Evolutionary conservation across 495 filamentous ascomycete genomes (phyloP), one percentile per base, ranked within the genome.

Genomic region (Hypomontagnella monticulosa): DNA sequence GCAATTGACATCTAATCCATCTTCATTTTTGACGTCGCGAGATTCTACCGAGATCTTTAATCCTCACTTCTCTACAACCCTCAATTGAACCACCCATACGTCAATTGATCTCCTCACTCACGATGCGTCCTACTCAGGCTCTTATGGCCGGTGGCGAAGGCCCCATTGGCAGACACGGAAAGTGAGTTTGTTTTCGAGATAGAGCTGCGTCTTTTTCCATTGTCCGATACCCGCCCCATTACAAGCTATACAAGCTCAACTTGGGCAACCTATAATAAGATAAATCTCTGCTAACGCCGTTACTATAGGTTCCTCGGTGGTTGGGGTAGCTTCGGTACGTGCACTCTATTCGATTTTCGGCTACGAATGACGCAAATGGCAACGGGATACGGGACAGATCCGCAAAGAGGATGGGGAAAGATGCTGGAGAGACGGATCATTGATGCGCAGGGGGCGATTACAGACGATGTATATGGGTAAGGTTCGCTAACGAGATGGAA

Each of bases 321-420:
- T 74, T 98, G 93, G 94, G 94, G 94, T 70, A 81, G 81, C 72
- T 78, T 97, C 59, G 94, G 92, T 95, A 87, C 80, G 87, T 87
- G 61, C 54, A 61, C 34, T n/a, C 32, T 44, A 49, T 46, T 58
- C 48, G 33, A 44, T 2, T 46, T 46, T 9, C 19, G 15, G 5
- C 33, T 43, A 18, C 18, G 34, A 42, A 20, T 12, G 10, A 34
- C 16, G 12, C 30, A 15, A 42, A 11, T 11, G 14, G 20, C 32
- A 27, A 53, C 32, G 48, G 44, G 14, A 48, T 37, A 40, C 16
- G 42, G n/a, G n/a, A 14, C 27, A 20, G 5, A 23, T 43, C 9
- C 16, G n/a, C 6, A 46, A 34, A 33, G 3, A 44, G 18, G 30
- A 44, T 12, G 11, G 4, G 27, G 34, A 18, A 19, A 16, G 30